These are phyloP conservation scores for Fistulina hepatica DNA, from an alignment of 1,284 basidiomycete species.

Conservation along the genomic window DNA sequence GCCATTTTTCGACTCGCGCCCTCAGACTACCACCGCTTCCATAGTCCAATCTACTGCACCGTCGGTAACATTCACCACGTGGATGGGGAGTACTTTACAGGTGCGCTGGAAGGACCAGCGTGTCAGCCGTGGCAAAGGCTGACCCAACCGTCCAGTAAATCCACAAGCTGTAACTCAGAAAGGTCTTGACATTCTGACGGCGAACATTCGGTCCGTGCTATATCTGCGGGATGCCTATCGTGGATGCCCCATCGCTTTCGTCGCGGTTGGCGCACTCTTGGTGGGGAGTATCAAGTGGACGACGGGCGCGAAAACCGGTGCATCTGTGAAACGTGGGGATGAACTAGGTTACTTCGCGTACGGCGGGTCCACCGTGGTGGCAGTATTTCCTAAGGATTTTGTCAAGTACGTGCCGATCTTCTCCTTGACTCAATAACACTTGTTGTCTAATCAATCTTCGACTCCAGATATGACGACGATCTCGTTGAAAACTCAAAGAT, in stretches of 20 bases:
- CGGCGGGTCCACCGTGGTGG: constrained; percentile 60
- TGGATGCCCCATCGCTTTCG: constrained; percentile 39
- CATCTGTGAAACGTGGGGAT: constrained; percentile 7
- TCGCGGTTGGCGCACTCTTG: constrained; percentile 57
- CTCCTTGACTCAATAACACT: no score
- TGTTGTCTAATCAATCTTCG: not conserved
- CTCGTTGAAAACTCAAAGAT: constrained; percentile 46
- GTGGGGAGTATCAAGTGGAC: constrained; percentile 48
- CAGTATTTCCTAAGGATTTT: constrained; percentile 49
- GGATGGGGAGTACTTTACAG: constrained; percentile 49
- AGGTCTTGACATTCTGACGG: constrained; percentile 63
- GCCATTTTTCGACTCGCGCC: constrained; percentile 72
- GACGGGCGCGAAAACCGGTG: constrained; percentile 33
- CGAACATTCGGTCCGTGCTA: constrained; percentile 54
- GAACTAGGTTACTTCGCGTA: constrained; percentile 44
- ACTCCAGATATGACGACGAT: constrained; percentile 51
- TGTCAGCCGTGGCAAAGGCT: constrained; percentile 14
- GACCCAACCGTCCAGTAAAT: constrained; percentile 38
- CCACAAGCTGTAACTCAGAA: constrained; percentile 73
- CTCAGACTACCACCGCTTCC: constrained; percentile 81
- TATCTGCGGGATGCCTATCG: constrained; percentile 38
- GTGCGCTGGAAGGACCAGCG: constrained; percentile 20
- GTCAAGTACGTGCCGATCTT: constrained; percentile 31
- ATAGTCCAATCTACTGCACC: constrained; percentile 59
- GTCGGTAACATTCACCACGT: constrained; percentile 40